Percentiles rank a stretch among this genome's conserved stretches.
phyloP scores from a whole-genome alignment of 164 flowering plant species.

The Nymphaea colorata region DNA sequence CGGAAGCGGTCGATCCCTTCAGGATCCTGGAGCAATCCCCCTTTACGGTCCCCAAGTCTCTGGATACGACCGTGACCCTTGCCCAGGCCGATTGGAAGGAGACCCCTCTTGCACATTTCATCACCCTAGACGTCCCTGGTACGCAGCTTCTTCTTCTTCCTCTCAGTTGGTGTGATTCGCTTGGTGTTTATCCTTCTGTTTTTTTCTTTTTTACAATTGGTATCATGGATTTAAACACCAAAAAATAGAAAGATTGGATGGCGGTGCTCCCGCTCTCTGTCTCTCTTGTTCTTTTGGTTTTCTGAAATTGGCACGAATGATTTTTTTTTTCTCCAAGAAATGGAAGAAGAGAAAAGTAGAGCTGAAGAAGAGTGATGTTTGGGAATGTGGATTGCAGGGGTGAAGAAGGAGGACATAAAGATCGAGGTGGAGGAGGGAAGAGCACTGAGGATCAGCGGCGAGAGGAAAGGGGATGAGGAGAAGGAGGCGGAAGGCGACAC shows the following conservation, averaged over 20 bases:
- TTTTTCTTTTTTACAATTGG: too few species aligned
- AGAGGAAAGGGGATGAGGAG: constrained; percentile 19
- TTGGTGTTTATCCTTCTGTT: background rate
- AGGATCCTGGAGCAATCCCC: constrained; percentile 33
- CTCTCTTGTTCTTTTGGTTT: too few species aligned
- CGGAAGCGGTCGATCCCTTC: constrained; percentile 28
- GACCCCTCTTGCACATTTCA: constrained; percentile 21
- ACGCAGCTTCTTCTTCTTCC: constrained; percentile 3
- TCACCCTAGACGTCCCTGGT: constrained; percentile 25
- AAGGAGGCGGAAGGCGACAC: constrained; percentile 24
- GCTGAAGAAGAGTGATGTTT: too few species aligned
- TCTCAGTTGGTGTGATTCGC: background rate
- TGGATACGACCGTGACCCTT: constrained; percentile 6
- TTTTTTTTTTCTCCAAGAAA: too few species aligned
- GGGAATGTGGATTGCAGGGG: constrained; percentile 9
- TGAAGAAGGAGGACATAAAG: constrained; percentile 36
- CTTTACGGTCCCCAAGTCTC: constrained; percentile 18
- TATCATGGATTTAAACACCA: too few species aligned
- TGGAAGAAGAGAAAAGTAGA: too few species aligned
- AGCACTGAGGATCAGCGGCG: constrained; percentile 39
- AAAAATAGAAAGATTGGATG: too few species aligned
- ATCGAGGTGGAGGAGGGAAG: constrained; percentile 42
- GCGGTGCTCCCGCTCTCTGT: too few species aligned
- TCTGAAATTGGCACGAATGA: too few species aligned
- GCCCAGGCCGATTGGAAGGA: constrained; percentile 47